Conservation (phyloP, 768 basidiomycete species). For the Tricholomella constricta region DNA sequence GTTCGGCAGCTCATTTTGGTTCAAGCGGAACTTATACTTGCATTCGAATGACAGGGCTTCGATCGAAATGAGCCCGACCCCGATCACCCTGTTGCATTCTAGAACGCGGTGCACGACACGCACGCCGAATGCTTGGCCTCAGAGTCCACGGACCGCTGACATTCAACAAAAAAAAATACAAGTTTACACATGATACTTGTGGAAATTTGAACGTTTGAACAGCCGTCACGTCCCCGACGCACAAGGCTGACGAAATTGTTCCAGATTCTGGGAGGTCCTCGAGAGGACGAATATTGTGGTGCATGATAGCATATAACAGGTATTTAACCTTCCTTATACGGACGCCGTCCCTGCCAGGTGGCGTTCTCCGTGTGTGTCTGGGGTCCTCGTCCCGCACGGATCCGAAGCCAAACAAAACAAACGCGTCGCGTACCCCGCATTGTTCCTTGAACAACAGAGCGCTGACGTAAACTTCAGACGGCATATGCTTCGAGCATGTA, state of each 20-base stretch:
- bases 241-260: too few relatives aligned
- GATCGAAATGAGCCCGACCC: slow-evolving; percentile 43
- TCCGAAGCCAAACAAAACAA: slow-evolving; percentile 38
- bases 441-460: background rate
- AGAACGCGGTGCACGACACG: background rate
- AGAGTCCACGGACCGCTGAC: too few relatives aligned
- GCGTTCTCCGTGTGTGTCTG: slow-evolving; percentile 25
- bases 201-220: too few relatives aligned
- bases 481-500: slow-evolving; percentile 28
- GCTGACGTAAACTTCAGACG: slow-evolving; percentile 14
- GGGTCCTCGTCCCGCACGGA: slow-evolving; percentile 19
- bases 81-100: slow-evolving; percentile 33
- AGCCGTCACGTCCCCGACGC: too few relatives aligned
- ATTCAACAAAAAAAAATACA: too few relatives aligned
- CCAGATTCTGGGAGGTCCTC: too few relatives aligned
- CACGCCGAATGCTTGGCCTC: too few relatives aligned
- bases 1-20: slow-evolving; percentile 45
- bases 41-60: slow-evolving; percentile 52
- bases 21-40: slow-evolving; percentile 62
- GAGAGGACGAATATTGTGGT: background rate
- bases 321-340: slow-evolving; percentile 18
- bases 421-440: slow-evolving; percentile 48
- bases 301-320: slow-evolving; percentile 5
- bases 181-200: too few relatives aligned
- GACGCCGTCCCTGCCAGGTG: slow-evolving; percentile 11